phyloP scores from a whole-genome alignment of 2,329 filamentous ascomycete species.

The Beauveria scarabaeidicola region DNA sequence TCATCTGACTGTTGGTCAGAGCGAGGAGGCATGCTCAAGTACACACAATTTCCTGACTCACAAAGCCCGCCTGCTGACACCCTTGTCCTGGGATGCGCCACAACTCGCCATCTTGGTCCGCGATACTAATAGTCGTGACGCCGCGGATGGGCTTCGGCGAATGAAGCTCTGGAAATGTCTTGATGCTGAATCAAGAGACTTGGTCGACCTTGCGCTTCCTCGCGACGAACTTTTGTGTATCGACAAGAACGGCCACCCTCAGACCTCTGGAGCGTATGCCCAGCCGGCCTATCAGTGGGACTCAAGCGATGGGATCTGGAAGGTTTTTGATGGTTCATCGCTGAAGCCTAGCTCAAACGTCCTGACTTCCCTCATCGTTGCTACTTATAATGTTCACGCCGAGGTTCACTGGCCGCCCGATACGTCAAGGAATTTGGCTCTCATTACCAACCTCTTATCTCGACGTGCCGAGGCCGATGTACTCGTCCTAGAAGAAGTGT shows the following conservation, averaged over 20 bases:
- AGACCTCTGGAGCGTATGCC: background rate
- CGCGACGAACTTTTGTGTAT: background rate
- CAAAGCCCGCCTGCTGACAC: conserved; percentile 41
- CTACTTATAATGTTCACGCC: conserved; percentile 46
- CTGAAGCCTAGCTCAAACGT: background rate
- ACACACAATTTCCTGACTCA: conserved; percentile 42
- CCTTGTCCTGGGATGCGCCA: conserved; percentile 38
- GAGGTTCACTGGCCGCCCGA: conserved; percentile 41
- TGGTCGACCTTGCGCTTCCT: background rate
- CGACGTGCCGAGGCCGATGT: conserved; percentile 35
- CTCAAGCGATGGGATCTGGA: background rate
- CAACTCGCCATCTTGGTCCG: conserved; percentile 46
- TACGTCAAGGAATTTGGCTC: conserved; percentile 30
- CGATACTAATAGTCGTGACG: conserved; percentile 25
- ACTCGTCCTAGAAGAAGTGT: conserved; percentile 53
- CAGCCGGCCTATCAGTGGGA: conserved; percentile 6
- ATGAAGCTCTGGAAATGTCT: conserved; percentile 53
- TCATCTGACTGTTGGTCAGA: conserved; percentile 56
- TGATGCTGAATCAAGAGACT: conserved; percentile 19
- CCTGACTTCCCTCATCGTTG: conserved; percentile 27
- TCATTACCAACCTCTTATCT: conserved; percentile 37
- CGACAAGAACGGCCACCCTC: background rate
- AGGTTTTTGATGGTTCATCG: background rate
- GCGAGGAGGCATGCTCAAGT: conserved; percentile 33
- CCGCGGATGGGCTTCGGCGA: conserved; percentile 25